Base-by-base conservation (phyloP, 345 rosid genomes). In the Cardamine occulta region DNA sequence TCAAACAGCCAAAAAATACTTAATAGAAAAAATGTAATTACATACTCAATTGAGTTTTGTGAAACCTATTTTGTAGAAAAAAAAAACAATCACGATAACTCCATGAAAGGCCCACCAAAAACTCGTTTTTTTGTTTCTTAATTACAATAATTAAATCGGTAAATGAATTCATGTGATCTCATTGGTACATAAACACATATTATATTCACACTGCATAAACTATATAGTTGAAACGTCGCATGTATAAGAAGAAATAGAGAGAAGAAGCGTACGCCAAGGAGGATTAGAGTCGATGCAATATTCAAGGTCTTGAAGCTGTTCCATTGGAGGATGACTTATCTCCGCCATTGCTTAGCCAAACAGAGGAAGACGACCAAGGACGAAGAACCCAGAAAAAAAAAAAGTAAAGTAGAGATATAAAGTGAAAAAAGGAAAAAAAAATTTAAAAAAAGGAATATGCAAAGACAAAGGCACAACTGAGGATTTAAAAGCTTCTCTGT, bases 271-370 rank as follows among this genome's bases (percentile, higher is more conserved):
- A 95, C 99, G 85, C 99, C 99, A 95, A 74, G 99, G 82, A 79
- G 99, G 98, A 78, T 93, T 95, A 74, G 99, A 95, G 88, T 95
- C 96, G 87, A 95, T 95, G 94, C 99, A 95, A 86, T 90, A 96
- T 76, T 96, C 91, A 58, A 96, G 99, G 87, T 91, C 96, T 75
- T 88, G 96, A 73, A 93, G 97, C 75, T 91, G 98, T 65, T 96
- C 99, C 84, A 92, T 89, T 19, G 99, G 99, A 74, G 84, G 95
- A 71, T 89, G 92, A 32, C 62, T 80, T 28, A 85, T 85, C 42
- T 86, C 95, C 42, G 92, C 90, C 95, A 87, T 87, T 76, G 73
- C 42, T 39, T 3, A 11, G 13, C 14, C 5, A 42, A 45, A 37
- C 64, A 62, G 73, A 57, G 49, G 63, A 53, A 47, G 69, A 68